phyloP scores from a whole-genome alignment of 2,329 filamentous ascomycete species.

The Mariannaea elegans region DNA sequence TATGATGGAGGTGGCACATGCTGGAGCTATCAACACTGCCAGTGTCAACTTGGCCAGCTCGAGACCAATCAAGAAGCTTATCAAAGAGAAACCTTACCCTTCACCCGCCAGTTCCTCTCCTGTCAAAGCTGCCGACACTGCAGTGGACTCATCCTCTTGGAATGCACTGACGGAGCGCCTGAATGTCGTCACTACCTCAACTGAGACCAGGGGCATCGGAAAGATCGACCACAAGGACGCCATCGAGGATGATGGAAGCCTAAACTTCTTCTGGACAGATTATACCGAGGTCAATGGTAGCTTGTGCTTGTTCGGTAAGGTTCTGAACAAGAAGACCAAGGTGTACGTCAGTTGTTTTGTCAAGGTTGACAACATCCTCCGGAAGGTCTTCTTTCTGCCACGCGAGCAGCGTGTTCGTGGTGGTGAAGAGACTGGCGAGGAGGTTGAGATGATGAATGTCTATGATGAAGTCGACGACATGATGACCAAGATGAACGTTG shows the following conservation, averaged over 20 bases:
- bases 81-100: conserved; percentile 73
- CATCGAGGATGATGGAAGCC: conserved; percentile 91
- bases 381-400: conserved; percentile 93
- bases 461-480: conserved; percentile 88
- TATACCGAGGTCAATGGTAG: conserved; percentile 93
- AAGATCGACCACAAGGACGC: conserved; percentile 87
- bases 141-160: conserved; percentile 85
- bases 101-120: conserved; percentile 83
- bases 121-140: conserved; percentile 63
- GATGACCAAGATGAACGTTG: conserved; percentile 87
- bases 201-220: conserved; percentile 71
- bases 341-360: conserved; percentile 91
- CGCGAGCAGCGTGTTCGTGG: conserved; percentile 67
- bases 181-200: conserved; percentile 82
- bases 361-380: conserved; percentile 92
- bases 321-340: conserved; percentile 84
- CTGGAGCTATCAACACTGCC: conserved; percentile 71
- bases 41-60: conserved; percentile 88
- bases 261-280: conserved; percentile 97
- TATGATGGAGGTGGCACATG: conserved; percentile 86
- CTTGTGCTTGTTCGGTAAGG: conserved; percentile 94
- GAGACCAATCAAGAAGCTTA: conserved; percentile 74
- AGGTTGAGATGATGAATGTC: conserved; percentile 87
- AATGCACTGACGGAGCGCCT: conserved; percentile 86
- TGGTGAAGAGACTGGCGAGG: conserved; percentile 76